phyloP scores from a whole-genome alignment of 495 filamentous ascomycete species.

The Aspergillus taichungensis region DNA sequence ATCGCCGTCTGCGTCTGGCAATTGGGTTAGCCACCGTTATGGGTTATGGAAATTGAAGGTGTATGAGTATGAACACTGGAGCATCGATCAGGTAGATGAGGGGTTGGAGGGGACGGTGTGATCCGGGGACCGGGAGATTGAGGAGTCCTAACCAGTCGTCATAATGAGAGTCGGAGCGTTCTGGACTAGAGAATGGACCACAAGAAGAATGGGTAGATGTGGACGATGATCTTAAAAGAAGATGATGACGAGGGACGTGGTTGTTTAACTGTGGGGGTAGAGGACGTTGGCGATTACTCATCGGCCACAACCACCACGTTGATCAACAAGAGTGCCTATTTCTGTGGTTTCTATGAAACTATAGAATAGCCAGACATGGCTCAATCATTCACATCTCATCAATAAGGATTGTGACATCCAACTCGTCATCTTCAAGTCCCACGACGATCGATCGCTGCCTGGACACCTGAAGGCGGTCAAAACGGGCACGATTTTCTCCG shows the following conservation, averaged over 20 bases:
- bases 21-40: not conserved
- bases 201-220: not conserved
- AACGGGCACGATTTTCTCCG: constrained; percentile 1
- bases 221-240: not conserved
- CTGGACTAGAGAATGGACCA: not conserved
- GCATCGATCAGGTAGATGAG: too few relatives aligned
- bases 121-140: not conserved
- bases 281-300: too few relatives aligned
- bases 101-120: not conserved
- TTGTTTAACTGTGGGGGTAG: not conserved
- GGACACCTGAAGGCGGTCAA: too few relatives aligned
- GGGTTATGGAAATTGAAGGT: not conserved
- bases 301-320: too few relatives aligned
- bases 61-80: not conserved
- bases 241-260: not conserved
- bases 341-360: too few relatives aligned
- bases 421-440: too few relatives aligned
- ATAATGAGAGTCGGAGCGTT: not conserved
- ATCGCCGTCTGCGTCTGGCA: constrained; percentile 45
- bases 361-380: too few relatives aligned
- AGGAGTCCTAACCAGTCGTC: constrained; percentile 3
- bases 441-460: too few relatives aligned
- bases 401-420: too few relatives aligned
- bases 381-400: too few relatives aligned
- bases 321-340: too few relatives aligned